Base-by-base conservation (phyloP, 1,284 basidiomycete genomes). In the Fistulina hepatica region DNA sequence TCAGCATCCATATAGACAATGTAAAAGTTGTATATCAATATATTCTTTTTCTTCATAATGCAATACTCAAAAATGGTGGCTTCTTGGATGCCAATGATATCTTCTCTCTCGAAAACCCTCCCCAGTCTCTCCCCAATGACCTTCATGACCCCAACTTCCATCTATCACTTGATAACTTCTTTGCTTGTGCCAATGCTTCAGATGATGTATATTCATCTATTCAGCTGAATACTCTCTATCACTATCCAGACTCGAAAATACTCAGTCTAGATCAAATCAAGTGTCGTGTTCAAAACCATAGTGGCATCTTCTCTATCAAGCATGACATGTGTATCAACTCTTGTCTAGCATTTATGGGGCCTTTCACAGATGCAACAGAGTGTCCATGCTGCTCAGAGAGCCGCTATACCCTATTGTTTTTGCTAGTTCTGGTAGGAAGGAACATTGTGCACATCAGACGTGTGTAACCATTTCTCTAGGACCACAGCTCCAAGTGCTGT, bases 31-130 rank as follows among this genome's bases (percentile, higher is more conserved):
- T n/a, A n/a, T n/a, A n/a, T n/a, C n/a, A n/a, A n/a, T n/a, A n/a
- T n/a, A n/a, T n/a, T n/a, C n/a, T n/a, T n/a, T n/a, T n/a, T n/a
- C n/a, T 25, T 25, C 24, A n/a, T 25, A 9, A 13, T 7, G 45
- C 43, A 10, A 44, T 48, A 4, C 46, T 56, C 2, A 49, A 52
- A 2, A 39, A 48, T 21, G 40, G 38, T 5, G 38, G 38, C 6
- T 44, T 57, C 9, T n/a, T n/a, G n/a, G 39, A 39, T 26, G 35
- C 39, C 5, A 47, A 44, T 11, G 36, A 39, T 8, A 26, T 58
- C 9, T 25, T 52, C 0, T 48, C 46, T 1, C 49, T 63, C 5
- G 44, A 48, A 6, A 42, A 54, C 42, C 60, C 59, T 12, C 40
- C 42, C 30, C 37, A 32, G 0, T 33, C 39, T 2, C 38, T 50